A percentile compares a stretch with the other conserved stretches of the same genome.
phyloP scores from a whole-genome alignment of 208 protist species.

The Herpetomonas tarakana region DNA sequence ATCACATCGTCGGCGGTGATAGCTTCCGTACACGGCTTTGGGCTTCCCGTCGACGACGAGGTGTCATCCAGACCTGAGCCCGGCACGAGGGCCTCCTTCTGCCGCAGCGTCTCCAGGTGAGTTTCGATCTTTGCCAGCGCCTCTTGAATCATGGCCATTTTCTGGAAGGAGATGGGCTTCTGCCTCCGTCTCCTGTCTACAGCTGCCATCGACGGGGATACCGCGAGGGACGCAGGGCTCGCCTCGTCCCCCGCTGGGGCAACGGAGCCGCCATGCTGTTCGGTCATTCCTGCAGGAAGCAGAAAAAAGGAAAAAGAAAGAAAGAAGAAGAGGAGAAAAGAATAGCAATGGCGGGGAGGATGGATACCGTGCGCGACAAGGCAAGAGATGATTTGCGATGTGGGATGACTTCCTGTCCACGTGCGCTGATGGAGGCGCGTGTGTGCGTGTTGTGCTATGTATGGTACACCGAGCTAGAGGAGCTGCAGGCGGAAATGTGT shows the following conservation, averaged over 20 bases:
- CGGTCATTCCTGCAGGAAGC: background rate
- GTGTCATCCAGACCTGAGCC: background rate
- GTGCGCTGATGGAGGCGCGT: too few relatives aligned
- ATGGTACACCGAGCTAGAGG: too few relatives aligned
- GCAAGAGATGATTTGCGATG: too few relatives aligned
- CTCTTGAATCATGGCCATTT: constrained; percentile 74
- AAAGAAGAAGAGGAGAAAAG: constrained; percentile 6
- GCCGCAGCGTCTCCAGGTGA: constrained; percentile 39
- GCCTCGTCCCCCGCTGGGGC: background rate
- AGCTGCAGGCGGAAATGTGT: too few relatives aligned
- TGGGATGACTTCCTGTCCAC: too few relatives aligned
- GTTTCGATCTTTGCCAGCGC: constrained; percentile 68
- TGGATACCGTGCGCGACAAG: too few relatives aligned
- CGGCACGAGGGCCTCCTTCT: constrained; percentile 2
- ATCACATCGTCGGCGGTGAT: constrained; percentile 28
- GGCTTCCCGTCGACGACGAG: constrained; percentile 11
- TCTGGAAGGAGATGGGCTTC: constrained; percentile 59
- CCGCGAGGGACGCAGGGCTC: background rate
- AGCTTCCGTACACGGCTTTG: background rate
- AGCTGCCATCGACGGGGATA: background rate
- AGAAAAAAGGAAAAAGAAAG: constrained; percentile 11
- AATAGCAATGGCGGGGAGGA: too few relatives aligned
- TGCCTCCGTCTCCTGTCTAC: constrained; percentile 10
- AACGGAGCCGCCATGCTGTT: background rate
- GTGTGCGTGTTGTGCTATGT: too few relatives aligned